phyloP scores from a whole-genome alignment of 176 grass and related monocot species.

The Oryza australiensis region DNA sequence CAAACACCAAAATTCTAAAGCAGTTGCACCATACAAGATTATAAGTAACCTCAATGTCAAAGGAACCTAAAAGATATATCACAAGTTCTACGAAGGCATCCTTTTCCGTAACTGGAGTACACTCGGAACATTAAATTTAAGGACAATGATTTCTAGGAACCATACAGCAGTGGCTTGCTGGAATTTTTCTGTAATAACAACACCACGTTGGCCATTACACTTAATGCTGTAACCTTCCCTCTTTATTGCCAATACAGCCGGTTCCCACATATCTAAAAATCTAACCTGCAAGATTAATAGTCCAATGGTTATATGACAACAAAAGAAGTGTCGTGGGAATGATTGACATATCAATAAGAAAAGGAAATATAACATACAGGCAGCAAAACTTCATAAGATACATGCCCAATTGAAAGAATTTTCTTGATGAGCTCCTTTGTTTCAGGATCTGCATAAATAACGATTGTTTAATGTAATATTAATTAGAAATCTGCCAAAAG shows the following conservation, averaged over 20 bases:
- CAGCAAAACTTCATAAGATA: slow-evolving; percentile 74
- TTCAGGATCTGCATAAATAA: slow-evolving; percentile 65
- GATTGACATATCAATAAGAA: slow-evolving; percentile 6
- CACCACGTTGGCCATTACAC: slow-evolving; percentile 74
- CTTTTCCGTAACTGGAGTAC: background rate
- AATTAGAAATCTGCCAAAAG: slow-evolving; percentile 8
- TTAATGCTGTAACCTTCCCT: slow-evolving; percentile 94
- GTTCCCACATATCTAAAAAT: slow-evolving; percentile 96
- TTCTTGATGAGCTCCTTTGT: slow-evolving; percentile 81
- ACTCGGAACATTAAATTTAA: slow-evolving; percentile 25
- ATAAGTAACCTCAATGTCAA: background rate
- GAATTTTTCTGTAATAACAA: slow-evolving; percentile 77
- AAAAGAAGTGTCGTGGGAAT: background rate
- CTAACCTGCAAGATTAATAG: slow-evolving; percentile 55
- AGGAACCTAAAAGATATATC: background rate
- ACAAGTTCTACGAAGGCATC: background rate
- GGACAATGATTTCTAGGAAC: slow-evolving; percentile 3
- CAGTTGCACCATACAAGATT: background rate
- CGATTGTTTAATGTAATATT: background rate
- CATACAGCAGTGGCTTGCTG: slow-evolving; percentile 77
- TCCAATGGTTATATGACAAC: slow-evolving; percentile 9
- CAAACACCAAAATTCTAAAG: background rate
- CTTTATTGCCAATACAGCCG: slow-evolving; percentile 85
- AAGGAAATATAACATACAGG: slow-evolving; percentile 51
- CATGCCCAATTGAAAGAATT: slow-evolving; percentile 73